Evolutionary conservation across 2,329 filamentous ascomycete species (phyloP), one percentile per base, ranked within the genome.

Genomic region (Ilyonectria destructans): DNA sequence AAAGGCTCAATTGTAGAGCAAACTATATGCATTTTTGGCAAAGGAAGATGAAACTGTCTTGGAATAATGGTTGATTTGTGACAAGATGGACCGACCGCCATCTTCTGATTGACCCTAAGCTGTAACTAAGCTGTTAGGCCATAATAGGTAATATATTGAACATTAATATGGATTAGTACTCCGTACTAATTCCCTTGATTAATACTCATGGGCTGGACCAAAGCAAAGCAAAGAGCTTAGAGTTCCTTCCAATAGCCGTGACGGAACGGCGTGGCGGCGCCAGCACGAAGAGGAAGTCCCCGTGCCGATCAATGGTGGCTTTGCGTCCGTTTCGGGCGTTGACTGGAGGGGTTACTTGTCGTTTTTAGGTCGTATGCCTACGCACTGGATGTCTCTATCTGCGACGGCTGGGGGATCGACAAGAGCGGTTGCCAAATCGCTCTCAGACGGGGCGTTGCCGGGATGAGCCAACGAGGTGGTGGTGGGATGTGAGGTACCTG

Each of bases 251-350:
- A 35, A 31, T 35, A 13, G 17, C 19, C 23, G 21, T 55, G 40
- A 35, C 37, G 43, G 43, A 51, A 57, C 40, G 40, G 49, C 35
- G 63, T 66, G 63, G 63, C 63, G 57, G 57, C 49, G 45, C 45
- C 58, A 49, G 51, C 33, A 46, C 12, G 21, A 46, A n/a, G 33
- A 57, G 19, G 45, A 49, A 45, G 46, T 33, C 58, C 63, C 52
- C 45, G 52, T 57, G 62, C 60, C 62, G 57, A 65, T 65, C 57
- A 56, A 23, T 55, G 37, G 48, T 31, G 40, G 62, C 29, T 4
- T 23, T 23, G 23, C 3, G 23, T 23, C 23, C 4, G 23, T 23
- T 23, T 23, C 23, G 23, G 23, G 23, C 23, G 23, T 23, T 23
- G 23, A 23, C 23, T 31, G 48, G 52, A 58, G 57, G 51, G 49